Percentiles rank a stretch among this genome's conserved stretches.
Evolutionary conservation across 192 early-diverging fungal species (phyloP).

Genomic region (Backusella liffmaniae): DNA sequence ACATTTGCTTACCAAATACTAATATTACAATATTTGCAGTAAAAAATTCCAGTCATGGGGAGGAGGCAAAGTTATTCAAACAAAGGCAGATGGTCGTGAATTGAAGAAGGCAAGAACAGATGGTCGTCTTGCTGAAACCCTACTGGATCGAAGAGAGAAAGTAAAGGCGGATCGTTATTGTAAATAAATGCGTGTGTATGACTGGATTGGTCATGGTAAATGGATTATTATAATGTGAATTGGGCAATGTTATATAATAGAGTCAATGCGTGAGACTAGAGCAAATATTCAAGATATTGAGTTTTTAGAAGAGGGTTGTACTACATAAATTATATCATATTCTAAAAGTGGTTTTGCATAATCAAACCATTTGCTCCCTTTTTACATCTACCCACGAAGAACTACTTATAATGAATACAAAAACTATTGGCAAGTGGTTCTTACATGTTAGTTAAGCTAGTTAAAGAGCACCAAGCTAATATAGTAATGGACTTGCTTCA

Average conservation of each 20-base stretch:
- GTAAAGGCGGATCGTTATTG: slow-evolving; percentile 84
- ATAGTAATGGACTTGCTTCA: no score
- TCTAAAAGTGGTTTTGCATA: neutral
- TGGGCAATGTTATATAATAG: no score
- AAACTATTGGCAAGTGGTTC: no score
- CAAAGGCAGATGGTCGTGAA: slow-evolving; percentile 50
- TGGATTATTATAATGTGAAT: neutral
- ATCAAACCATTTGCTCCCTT: neutral
- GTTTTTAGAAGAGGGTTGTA: neutral
- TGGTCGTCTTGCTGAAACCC: slow-evolving; percentile 69
- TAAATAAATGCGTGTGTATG: slow-evolving; percentile 43
- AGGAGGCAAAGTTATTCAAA: slow-evolving; percentile 54
- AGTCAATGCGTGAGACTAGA: no score
- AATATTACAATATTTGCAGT: slow-evolving; percentile 31
- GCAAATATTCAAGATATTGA: no score
- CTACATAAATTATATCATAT: neutral
- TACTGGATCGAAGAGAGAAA: slow-evolving; percentile 79
- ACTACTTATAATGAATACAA: no score
- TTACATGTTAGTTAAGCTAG: no score
- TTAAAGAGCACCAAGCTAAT: no score
- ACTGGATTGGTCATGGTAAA: neutral
- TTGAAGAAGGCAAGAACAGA: slow-evolving; percentile 67
- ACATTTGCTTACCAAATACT: neutral
- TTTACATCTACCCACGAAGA: no score
- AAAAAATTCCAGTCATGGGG: slow-evolving; percentile 79